Conservation (phyloP, 2,329 filamentous ascomycete species). For the Lachnellula subtilissima region DNA sequence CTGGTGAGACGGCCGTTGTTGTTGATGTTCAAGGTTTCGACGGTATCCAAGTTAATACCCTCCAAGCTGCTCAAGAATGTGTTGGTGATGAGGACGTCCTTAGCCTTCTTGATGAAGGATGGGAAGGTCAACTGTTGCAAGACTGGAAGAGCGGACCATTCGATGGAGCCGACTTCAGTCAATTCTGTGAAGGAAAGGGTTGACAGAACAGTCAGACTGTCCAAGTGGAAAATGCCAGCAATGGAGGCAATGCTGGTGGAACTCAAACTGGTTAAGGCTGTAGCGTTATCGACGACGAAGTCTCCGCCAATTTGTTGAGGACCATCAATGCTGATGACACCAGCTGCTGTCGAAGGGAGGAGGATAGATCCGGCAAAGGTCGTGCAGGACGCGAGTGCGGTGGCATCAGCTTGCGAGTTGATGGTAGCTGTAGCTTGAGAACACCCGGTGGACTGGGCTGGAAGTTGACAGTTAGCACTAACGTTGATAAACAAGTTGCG, state of each 20-base stretch:
- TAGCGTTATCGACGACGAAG: constrained; percentile 54
- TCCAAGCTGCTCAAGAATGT: constrained; percentile 74
- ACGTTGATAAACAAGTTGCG: not conserved
- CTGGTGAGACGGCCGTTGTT: constrained; percentile 80
- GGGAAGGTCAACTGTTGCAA: constrained; percentile 56
- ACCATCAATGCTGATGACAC: constrained; percentile 54
- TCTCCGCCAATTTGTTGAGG: constrained; percentile 52
- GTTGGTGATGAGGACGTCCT: constrained; percentile 72
- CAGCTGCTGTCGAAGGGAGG: constrained; percentile 28
- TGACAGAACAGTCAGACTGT: constrained; percentile 63
- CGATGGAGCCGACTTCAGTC: constrained; percentile 59
- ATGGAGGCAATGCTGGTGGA: constrained; percentile 61
- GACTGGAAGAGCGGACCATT: constrained; percentile 65
- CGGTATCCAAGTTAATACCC: constrained; percentile 74
- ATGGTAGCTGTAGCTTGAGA: constrained; percentile 30
- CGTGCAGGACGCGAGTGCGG: constrained; percentile 24
- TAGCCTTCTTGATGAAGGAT: constrained; percentile 59
- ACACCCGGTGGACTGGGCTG: constrained; percentile 22
- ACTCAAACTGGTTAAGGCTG: constrained; percentile 59
- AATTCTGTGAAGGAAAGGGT: constrained; percentile 64
- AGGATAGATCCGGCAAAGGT: constrained; percentile 32
- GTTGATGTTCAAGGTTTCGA: constrained; percentile 72
- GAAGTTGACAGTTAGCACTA: not conserved
- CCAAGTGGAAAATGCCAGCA: constrained; percentile 63
- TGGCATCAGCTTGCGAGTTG: constrained; percentile 29